Base-by-base conservation (phyloP, 768 basidiomycete species). In the Pleurotus pulmonarius region DNA sequence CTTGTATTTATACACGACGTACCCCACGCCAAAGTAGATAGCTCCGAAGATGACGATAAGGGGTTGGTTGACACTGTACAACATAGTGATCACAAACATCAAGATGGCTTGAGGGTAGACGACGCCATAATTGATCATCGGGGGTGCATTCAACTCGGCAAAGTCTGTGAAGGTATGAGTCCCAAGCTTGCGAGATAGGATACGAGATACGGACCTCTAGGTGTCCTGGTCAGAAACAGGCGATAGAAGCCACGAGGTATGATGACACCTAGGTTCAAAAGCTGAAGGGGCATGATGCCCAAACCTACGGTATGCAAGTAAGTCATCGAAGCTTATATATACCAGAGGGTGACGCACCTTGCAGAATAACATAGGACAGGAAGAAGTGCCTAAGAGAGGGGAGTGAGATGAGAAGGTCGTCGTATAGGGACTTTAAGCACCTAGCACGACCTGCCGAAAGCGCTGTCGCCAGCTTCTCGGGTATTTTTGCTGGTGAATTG, bases 1-100 rank as follows among this genome's bases (percentile, higher is more conserved):
- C 64, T 97, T 96, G 75, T 98, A 97, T 76, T 99, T 99, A 82
- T 98, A 98, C 2, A 97, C 95, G 4, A 98, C 80, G 67, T 99
- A 99, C 5, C 83, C 92, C 39, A 90, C 76, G n/a, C 94, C 96
- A 63, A 99, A 99, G 73, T 99, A 99, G 51, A 96, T 74, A 1
- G 96, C 92, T 11, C 96, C 93, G 66, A 98, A 98, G 25, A 97
- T 82, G 55, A 98, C 80, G 68, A 98, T 97, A 60, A 97, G 79
- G 0, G 97, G 97, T 59, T 97, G 92, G 11, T 96, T 90, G 61
- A 99, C 90, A 69, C 94, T 95, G 76, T 98, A 98, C 37, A 95
- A 78, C 64, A 99, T 75, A 38, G 92, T 95, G 71, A 99, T 90
- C 60, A 94, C 90, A 70, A 98, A 98, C 69, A 98, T 88, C 44